These are phyloP conservation scores for Pseudopyricularia cyperi DNA, from an alignment of 2,329 filamentous ascomycete genomes.

Conservation along the genomic window DNA sequence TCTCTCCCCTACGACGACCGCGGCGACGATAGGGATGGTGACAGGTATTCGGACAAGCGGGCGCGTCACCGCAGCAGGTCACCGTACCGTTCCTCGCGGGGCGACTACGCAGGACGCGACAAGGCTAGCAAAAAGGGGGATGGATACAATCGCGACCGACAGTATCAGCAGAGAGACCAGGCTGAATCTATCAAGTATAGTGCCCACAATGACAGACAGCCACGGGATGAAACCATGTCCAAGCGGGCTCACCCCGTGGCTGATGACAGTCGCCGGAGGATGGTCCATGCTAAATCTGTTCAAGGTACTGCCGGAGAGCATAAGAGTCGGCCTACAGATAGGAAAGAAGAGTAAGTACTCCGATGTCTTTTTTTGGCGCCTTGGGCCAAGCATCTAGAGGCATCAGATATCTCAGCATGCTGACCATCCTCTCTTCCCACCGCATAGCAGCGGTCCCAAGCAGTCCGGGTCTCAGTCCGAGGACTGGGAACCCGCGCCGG, in stretches of 20 bases:
- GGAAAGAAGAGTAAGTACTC: neutral
- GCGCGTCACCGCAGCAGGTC: constrained; percentile 40
- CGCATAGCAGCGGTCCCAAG: neutral
- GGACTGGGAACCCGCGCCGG: constrained; percentile 39
- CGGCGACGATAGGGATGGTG: constrained; percentile 31
- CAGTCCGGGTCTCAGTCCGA: constrained; percentile 15
- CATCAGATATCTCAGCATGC: neutral
- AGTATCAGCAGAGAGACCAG: constrained; percentile 15
- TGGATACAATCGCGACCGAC: constrained; percentile 14
- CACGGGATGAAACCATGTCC: constrained; percentile 46
- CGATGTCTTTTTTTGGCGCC: neutral
- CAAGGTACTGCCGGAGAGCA: constrained; percentile 42
- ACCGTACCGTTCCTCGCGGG: constrained; percentile 25
- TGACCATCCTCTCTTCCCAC: neutral
- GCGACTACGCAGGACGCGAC: constrained; percentile 21
- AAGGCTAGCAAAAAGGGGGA: constrained; percentile 14
- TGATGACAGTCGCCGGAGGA: constrained; percentile 44
- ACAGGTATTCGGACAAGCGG: constrained; percentile 16
- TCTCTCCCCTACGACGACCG: constrained; percentile 6
- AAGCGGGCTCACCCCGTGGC: constrained; percentile 44
- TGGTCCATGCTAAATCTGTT: constrained; percentile 55
- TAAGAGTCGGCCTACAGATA: constrained; percentile 11
- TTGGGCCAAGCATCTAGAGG: neutral
- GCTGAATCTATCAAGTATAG: constrained; percentile 25
- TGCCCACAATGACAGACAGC: constrained; percentile 33